Percentiles rank a stretch among this genome's conserved stretches.
These are phyloP conservation scores for Trapa incisa DNA, from an alignment of 345 rosid genomes.

Conservation along the genomic window DNA sequence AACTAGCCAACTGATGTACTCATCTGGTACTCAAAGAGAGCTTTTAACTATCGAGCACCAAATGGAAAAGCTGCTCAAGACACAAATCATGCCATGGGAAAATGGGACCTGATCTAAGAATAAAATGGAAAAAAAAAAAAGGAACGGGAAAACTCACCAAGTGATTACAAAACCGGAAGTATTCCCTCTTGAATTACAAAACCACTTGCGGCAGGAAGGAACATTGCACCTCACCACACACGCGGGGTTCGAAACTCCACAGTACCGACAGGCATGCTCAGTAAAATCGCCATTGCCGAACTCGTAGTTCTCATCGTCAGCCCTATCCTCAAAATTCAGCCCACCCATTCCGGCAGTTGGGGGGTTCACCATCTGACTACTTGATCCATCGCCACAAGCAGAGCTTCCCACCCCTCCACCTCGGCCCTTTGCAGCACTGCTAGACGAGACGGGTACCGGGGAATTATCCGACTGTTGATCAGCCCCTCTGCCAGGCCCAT, in stretches of 20 bases:
- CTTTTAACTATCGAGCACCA: background rate
- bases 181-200: constrained; percentile 96
- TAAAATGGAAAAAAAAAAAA: background rate
- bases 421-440: constrained; percentile 23
- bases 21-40: background rate
- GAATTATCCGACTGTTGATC: constrained; percentile 25
- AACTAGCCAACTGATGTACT: background rate
- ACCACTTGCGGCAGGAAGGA: constrained; percentile 98
- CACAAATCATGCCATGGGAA: background rate
- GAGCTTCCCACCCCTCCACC: constrained; percentile 20
- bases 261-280: constrained; percentile 92
- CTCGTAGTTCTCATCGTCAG: constrained; percentile 63
- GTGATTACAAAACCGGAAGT: constrained; percentile 97
- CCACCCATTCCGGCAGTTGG: constrained; percentile 63
- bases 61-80: background rate
- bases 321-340: constrained; percentile 90
- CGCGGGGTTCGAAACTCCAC: constrained; percentile 96
- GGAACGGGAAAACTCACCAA: constrained; percentile 44
- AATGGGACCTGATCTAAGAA: background rate
- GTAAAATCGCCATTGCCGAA: constrained; percentile 73
- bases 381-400: constrained; percentile 18
- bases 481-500: constrained; percentile 34
- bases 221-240: constrained; percentile 97
- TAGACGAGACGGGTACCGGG: constrained; percentile 37
- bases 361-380: constrained; percentile 46